These are phyloP conservation scores for Ascochyta viciae-villosae DNA, from an alignment of 2,329 filamentous ascomycete species.

Conservation along the genomic window DNA sequence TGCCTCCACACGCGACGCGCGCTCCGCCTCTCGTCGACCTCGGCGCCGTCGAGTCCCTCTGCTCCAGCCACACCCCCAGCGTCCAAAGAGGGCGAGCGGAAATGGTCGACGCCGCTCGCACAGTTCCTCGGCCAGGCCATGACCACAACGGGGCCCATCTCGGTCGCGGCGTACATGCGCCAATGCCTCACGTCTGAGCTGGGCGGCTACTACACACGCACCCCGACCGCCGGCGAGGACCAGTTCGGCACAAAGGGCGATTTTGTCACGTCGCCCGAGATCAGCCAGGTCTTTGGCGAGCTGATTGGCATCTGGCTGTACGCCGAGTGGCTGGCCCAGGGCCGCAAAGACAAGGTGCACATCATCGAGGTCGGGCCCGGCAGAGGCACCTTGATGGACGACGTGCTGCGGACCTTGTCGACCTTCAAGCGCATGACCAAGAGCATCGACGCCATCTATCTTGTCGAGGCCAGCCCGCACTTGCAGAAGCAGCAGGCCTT, in stretches of 20 bases:
- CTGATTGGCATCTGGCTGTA: constrained; percentile 94
- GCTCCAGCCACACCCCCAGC: constrained; percentile 22
- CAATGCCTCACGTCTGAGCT: constrained; percentile 93
- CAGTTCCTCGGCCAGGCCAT: constrained; percentile 88
- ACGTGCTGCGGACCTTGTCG: constrained; percentile 88
- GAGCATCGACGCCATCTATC: constrained; percentile 85
- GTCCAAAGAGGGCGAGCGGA: constrained; percentile 46
- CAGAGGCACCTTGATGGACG: constrained; percentile 94
- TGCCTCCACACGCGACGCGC: constrained; percentile 20
- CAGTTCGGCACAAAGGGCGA: constrained; percentile 94
- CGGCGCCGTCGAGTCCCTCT: constrained; percentile 22
- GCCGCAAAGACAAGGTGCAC: constrained; percentile 75
- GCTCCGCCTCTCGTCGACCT: constrained; percentile 49
- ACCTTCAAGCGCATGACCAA: constrained; percentile 80
- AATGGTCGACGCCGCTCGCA: constrained; percentile 93
- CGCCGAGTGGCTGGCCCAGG: constrained; percentile 95
- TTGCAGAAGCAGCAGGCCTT: constrained; percentile 79
- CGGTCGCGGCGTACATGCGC: constrained; percentile 95
- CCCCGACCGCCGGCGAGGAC: constrained; percentile 71
- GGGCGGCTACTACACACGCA: constrained; percentile 90
- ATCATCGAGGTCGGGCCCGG: constrained; percentile 95
- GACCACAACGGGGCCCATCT: constrained; percentile 85
- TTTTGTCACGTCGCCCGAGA: constrained; percentile 96
- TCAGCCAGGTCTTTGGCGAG: constrained; percentile 96
- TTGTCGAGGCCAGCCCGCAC: constrained; percentile 90